A percentile compares a stretch with the other conserved stretches of the same genome.
Evolutionary conservation across 2,329 filamentous ascomycete species (phyloP).

Genomic region (Byssochlamys sp.): DNA sequence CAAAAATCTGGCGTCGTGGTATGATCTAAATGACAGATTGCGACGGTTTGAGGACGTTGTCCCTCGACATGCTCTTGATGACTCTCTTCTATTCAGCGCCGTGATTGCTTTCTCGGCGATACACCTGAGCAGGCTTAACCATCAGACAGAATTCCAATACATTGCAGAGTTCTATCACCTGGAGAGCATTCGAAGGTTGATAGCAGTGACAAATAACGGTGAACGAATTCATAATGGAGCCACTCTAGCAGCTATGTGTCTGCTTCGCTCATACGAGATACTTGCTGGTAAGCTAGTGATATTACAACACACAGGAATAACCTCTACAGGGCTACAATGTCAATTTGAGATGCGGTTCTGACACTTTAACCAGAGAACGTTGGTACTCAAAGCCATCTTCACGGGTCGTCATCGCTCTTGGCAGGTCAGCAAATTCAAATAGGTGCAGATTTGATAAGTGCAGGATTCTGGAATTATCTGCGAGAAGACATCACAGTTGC

Average conservation of each 20-base stretch:
- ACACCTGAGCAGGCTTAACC: constrained; percentile 22
- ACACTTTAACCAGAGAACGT: constrained; percentile 21
- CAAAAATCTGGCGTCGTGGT: constrained; percentile 34
- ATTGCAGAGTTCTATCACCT: constrained; percentile 34
- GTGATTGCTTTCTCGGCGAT: constrained; percentile 39
- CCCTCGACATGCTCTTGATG: constrained; percentile 29
- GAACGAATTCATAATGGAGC: constrained; percentile 27
- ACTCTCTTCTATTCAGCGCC: constrained; percentile 36
- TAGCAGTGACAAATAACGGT: constrained; percentile 26
- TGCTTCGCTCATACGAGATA: constrained; percentile 43
- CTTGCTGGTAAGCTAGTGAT: constrained; percentile 27
- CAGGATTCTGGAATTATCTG: constrained; percentile 45
- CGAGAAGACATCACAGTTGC: constrained; percentile 47
- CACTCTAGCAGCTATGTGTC: constrained; percentile 39
- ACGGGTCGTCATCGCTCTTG: constrained; percentile 40
- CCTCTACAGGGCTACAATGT: not conserved
- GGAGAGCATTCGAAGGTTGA: constrained; percentile 31
- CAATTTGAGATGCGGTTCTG: not conserved
- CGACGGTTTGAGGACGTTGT: constrained; percentile 29
- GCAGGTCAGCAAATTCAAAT: constrained; percentile 17
- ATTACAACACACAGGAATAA: not conserved
- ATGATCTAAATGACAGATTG: constrained; percentile 37
- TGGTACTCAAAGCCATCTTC: constrained; percentile 38
- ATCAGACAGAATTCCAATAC: constrained; percentile 8
- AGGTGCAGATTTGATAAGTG: constrained; percentile 23